These are phyloP conservation scores for Cyclotella cryptica DNA, from an alignment of 108 stramenopile genomes.

Conservation along the genomic window DNA sequence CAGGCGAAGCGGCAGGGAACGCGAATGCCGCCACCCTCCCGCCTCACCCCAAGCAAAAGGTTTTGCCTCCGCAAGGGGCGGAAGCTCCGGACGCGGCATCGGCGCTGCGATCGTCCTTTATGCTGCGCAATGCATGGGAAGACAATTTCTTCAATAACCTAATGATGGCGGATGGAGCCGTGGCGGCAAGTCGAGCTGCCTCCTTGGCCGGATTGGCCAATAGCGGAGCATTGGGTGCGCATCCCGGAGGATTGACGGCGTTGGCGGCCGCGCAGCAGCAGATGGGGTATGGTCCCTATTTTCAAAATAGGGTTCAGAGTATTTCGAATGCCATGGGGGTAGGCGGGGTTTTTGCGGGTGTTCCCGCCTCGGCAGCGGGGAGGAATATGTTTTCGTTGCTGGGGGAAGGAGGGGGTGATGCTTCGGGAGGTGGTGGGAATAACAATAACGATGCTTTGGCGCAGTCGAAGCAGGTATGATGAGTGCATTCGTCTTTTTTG, in stretches of 20 bases:
- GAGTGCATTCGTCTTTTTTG: too few species aligned
- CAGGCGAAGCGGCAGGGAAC: constrained; percentile 28
- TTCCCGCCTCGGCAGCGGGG: neutral
- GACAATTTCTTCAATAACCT: constrained; percentile 82
- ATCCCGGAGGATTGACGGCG: constrained; percentile 32
- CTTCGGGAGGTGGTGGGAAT: neutral
- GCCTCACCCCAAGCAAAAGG: constrained; percentile 88
- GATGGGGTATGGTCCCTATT: constrained; percentile 17
- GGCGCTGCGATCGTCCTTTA: constrained; percentile 52
- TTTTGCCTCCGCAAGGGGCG: constrained; percentile 56
- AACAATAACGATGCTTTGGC: neutral
- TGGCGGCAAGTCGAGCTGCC: constrained; percentile 37
- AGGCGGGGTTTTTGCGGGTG: neutral
- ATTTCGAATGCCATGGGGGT: neutral
- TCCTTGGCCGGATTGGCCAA: constrained; percentile 39
- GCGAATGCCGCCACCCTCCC: constrained; percentile 64
- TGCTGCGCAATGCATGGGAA: constrained; percentile 76
- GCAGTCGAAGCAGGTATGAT: neutral
- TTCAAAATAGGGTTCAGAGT: constrained; percentile 23
- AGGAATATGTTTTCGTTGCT: neutral
- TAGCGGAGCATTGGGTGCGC: constrained; percentile 2
- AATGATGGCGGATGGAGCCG: constrained; percentile 57
- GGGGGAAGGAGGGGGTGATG: too few species aligned
- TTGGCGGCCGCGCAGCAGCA: constrained; percentile 49
- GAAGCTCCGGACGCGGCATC: constrained; percentile 62